Base-by-base conservation (phyloP, 2,329 filamentous ascomycete genomes). In the Aspergillus aculeatinus region DNA sequence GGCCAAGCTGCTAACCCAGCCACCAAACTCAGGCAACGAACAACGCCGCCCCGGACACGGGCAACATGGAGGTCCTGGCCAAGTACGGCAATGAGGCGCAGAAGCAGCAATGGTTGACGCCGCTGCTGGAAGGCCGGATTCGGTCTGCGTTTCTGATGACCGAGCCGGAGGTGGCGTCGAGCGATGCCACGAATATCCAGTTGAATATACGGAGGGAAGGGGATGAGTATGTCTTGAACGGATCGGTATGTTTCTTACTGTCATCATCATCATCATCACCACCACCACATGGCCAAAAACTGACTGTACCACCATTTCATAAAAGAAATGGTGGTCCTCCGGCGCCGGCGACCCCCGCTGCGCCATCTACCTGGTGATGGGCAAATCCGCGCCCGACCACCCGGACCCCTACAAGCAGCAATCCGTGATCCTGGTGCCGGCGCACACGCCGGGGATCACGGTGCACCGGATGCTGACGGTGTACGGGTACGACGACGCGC, bases 281-380 rank as follows among this genome's bases (percentile, higher is more conserved):
- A 23, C 23, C 23, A 23, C 23, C 23, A 23, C 23, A 23, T 23
- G 23, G 1, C 23, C 23, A 4, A 4, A 4, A 23, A 23, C 11
- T 12, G 33, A 35, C 50, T 5, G 10, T 19, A 14, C 21, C n/a
- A 14, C 21, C 10, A 2, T 4, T 0, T 35, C 5, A n/a, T 21
- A 27, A 55, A 65, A 94, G 86, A 99, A 99, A 91, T 99, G 95
- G 95, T 99, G 95, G 95, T 96, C 92, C 29, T 96, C 91, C 65
- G 95, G 95, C 66, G 92, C 93, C 19, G 95, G 95, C 60, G 95
- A 99, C 79, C 90, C 89, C 60, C 86, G 94, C 69, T 99, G 95
- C 83, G 85, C 90, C 77, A 82, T 99, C 75, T 98, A 97, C 81
- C 88, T 99, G 63, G 92, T 96, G 69, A 96, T 99, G 90, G 95